These are phyloP conservation scores for Pinus albicaulis DNA, from an alignment of 75 land plant genomes.

Conservation along the genomic window DNA sequence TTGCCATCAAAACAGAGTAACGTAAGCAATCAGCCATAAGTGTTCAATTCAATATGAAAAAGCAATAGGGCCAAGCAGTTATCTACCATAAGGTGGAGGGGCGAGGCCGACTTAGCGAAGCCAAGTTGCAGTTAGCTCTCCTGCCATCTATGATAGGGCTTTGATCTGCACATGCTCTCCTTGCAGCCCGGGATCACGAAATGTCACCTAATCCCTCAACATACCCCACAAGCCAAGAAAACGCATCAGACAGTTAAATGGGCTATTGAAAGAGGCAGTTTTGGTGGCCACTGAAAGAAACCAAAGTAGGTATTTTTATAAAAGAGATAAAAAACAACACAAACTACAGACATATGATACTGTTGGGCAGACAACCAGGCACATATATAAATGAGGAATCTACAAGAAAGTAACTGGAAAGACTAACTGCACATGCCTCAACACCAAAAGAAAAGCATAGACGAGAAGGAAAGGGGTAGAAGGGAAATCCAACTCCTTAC, in stretches of 20 bases:
- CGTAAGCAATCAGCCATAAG: background rate
- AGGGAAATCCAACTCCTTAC: slow-evolving; percentile 30
- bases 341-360: no score
- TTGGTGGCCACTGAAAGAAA: background rate
- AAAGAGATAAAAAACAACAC: no score
- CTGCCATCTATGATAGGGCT: slow-evolving; percentile 82
- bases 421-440: no score
- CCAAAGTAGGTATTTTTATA: background rate
- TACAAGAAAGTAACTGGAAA: no score
- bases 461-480: background rate
- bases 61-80: slow-evolving; percentile 2
- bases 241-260: background rate
- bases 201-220: slow-evolving; percentile 74
- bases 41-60: background rate
- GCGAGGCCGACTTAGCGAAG: slow-evolving; percentile 57
- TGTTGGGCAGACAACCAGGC: no score
- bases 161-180: slow-evolving; percentile 74
- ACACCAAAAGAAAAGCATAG: background rate
- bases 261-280: slow-evolving; percentile 1
- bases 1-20: background rate
- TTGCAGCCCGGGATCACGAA: slow-evolving; percentile 73
- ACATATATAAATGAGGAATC: no score
- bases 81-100: slow-evolving; percentile 48
- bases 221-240: slow-evolving; percentile 12
- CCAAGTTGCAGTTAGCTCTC: slow-evolving; percentile 82